Evolutionary conservation across 2,329 filamentous ascomycete genomes (phyloP).

Genomic region (Talaromyces sp.): DNA sequence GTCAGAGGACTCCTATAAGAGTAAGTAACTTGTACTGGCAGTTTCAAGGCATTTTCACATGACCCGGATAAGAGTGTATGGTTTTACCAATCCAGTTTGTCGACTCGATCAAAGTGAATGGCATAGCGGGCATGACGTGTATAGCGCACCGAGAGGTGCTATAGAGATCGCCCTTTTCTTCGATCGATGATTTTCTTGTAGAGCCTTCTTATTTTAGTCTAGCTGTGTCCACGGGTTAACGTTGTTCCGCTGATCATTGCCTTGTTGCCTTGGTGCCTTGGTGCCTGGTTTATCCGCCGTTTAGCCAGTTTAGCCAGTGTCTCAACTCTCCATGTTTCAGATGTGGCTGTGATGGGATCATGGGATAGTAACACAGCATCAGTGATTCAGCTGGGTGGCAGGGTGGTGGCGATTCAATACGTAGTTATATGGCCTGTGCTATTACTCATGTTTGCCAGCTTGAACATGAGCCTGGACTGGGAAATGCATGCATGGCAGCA

Average conservation of each 20-base stretch:
- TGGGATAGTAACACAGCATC: background rate
- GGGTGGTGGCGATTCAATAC: background rate
- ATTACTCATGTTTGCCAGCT: background rate
- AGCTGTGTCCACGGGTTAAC: background rate
- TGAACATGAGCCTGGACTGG: background rate
- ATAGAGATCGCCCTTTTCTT: no score
- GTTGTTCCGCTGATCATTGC: background rate
- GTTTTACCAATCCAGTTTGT: no score
- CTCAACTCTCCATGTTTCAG: background rate
- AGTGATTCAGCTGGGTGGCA: background rate
- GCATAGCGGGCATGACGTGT: no score
- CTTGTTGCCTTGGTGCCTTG: background rate
- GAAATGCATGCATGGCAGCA: no score
- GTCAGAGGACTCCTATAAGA: background rate
- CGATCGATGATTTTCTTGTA: no score
- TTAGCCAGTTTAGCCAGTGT: background rate
- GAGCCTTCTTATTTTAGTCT: no score
- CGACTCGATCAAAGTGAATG: no score
- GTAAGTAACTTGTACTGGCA: no score
- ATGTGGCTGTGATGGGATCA: constrained; percentile 1
- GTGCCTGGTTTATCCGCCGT: no score
- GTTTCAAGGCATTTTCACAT: no score
- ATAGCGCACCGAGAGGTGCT: no score
- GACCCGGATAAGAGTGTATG: no score
- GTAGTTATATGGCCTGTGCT: background rate